A percentile compares a stretch with the other conserved stretches of the same genome.
phyloP scores from a whole-genome alignment of 306 rosid genomes.

The Chamaecrista fasciculata region DNA sequence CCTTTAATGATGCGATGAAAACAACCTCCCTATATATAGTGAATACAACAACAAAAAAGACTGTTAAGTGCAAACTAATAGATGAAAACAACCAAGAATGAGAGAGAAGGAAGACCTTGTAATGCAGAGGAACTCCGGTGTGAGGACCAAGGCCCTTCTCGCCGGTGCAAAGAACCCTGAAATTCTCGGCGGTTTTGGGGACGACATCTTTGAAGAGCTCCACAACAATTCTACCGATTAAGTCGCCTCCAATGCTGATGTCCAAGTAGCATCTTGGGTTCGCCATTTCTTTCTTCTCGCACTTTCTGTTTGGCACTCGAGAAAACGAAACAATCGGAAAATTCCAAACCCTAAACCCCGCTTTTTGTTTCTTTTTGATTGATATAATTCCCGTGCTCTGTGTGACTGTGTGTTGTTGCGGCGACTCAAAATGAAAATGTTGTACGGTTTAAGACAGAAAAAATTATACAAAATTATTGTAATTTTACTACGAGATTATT shows the following conservation, averaged over 20 bases:
- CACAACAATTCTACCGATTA: constrained; percentile 64
- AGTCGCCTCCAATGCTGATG: constrained; percentile 57
- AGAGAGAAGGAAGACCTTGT: constrained; percentile 43
- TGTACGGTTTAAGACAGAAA: no score
- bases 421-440: no score
- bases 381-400: no score
- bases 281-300: constrained; percentile 40
- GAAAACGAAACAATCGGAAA: neutral
- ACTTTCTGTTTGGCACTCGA: neutral
- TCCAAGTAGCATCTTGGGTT: constrained; percentile 61
- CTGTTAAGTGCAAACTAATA: no score
- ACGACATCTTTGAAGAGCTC: constrained; percentile 66
- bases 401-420: no score
- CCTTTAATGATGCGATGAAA: constrained; percentile 79
- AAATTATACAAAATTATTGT: no score
- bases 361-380: no score
- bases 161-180: constrained; percentile 75
- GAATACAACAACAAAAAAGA: neutral
- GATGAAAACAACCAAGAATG: neutral
- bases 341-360: constrained; percentile 38
- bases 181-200: constrained; percentile 80
- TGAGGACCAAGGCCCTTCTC: constrained; percentile 58
- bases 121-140: constrained; percentile 59
- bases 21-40: constrained; percentile 36
- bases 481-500: no score